Base-by-base conservation (phyloP, 176 grass and related monocot species). In the Secale cereale region DNA sequence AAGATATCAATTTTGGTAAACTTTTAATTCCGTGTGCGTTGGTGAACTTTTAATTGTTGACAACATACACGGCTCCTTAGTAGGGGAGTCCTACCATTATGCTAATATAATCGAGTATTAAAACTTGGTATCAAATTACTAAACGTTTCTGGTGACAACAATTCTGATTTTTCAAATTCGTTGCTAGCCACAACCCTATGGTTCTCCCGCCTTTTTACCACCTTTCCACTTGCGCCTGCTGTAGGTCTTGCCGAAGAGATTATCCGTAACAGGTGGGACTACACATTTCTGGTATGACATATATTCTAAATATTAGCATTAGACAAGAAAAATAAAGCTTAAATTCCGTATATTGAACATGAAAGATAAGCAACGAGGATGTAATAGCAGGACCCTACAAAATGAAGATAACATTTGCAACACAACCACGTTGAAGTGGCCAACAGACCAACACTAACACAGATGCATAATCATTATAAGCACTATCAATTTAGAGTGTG, bases 271-370 rank as follows among this genome's bases (percentile, higher is more conserved):
- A 70, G 29, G 50, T 15, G 26, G 74, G 77, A 46, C 29, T 81
- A 89, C 70, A 76, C 22, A 82, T 62, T 70, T 89, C 83, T 89
- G 83, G 61, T 85, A 81, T 81, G 29, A 50, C 77, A 89, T 81
- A 85, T 62, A 70, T 63, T 74, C 64, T 50, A 70, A 85, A 89
- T 70, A 89, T 89, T 89, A 89, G 78, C 62, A 70, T 70, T 77
- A 77, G 36, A 31, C 36, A 39, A 45, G 52, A 83, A 45, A 62
- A 82, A 6, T n/a, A 77, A 80, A 48, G 61, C 35, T 61, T 43
- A 10, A 45, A 88, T 83, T 83, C 64, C 65, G 23, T 30, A 64
- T 29, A 87, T 40, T 79, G 40, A 20, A 71, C 26, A 74, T 61
- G 59, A 52, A 29, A 46, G 26, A 56, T 37, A 20, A 79, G 36